These are phyloP conservation scores for Euphrasia confusa DNA, from an alignment of 257 asterid species.

Conservation along the genomic window DNA sequence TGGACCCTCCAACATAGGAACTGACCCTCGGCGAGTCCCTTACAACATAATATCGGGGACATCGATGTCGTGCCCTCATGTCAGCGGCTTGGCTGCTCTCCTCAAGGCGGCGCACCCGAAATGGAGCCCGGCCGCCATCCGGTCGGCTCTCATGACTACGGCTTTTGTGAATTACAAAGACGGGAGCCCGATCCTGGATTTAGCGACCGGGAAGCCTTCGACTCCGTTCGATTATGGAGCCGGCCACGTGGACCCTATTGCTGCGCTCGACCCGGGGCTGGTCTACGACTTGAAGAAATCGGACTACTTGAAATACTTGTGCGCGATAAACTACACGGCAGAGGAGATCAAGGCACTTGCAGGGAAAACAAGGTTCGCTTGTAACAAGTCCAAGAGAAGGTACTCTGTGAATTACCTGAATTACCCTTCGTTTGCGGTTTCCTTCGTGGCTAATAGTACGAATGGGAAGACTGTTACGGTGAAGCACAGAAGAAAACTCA, in stretches of 20 bases:
- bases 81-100: background rate
- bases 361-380: too few relatives aligned
- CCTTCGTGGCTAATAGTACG: too few relatives aligned
- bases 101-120: background rate
- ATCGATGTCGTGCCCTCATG: background rate
- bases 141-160: conserved; percentile 42
- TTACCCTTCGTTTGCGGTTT: too few relatives aligned
- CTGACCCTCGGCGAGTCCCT: background rate
- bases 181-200: background rate
- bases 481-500: conserved; percentile 61
- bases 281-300: conserved; percentile 54
- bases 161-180: conserved; percentile 19
- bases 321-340: conserved; percentile 32
- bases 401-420: too few relatives aligned
- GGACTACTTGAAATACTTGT: conserved; percentile 61
- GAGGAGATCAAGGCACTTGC: too few relatives aligned
- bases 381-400: too few relatives aligned
- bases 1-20: background rate
- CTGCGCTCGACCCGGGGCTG: conserved; percentile 81
- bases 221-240: background rate
- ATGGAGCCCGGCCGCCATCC: background rate
- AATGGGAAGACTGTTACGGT: conserved; percentile 13
- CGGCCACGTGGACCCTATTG: conserved; percentile 84
- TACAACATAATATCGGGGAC: conserved; percentile 2
- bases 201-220: background rate